Percentiles rank a stretch among this genome's conserved stretches.
Evolutionary conservation across 495 filamentous ascomycete genomes (phyloP).

Genomic region (Penicillium cinerascens): DNA sequence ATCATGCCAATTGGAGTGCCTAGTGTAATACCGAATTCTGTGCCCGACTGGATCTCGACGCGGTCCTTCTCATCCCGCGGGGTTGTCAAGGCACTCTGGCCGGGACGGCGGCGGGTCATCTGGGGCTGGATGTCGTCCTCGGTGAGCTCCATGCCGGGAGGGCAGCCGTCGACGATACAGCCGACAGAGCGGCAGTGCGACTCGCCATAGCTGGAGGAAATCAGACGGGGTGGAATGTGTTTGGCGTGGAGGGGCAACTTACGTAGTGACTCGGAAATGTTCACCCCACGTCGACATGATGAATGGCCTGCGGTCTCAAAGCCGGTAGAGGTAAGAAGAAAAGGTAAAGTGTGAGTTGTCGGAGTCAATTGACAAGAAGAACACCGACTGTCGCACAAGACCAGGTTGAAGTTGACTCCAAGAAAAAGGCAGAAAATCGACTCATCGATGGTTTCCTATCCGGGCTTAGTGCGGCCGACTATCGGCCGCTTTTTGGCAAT

Average conservation of each 20-base stretch:
- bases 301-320: slow-evolving; percentile 5
- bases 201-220: slow-evolving; percentile 69
- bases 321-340: background rate
- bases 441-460: slow-evolving; percentile 27
- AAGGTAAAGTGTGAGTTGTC: background rate
- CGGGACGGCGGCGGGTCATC: slow-evolving; percentile 85
- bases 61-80: slow-evolving; percentile 90
- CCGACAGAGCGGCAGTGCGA: slow-evolving; percentile 89
- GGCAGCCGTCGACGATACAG: slow-evolving; percentile 84
- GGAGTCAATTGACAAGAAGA: slow-evolving; percentile 2
- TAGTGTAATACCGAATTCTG: slow-evolving; percentile 86
- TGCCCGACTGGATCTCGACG: slow-evolving; percentile 91
- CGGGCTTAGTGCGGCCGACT: slow-evolving; percentile 32
- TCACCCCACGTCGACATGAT: slow-evolving; percentile 90
- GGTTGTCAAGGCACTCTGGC: slow-evolving; percentile 86
- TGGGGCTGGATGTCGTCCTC: slow-evolving; percentile 93
- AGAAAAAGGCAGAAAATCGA: slow-evolving; percentile 18
- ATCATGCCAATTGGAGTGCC: slow-evolving; percentile 89
- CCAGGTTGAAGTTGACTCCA: background rate
- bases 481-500: slow-evolving; percentile 18
- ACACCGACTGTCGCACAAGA: background rate
- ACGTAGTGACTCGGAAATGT: slow-evolving; percentile 83
- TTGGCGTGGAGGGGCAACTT: slow-evolving; percentile 31
- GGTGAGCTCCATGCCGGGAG: slow-evolving; percentile 83
- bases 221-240: slow-evolving; percentile 5